Conservation (phyloP, 305 asterid species). For the Plantago lanceolata region DNA sequence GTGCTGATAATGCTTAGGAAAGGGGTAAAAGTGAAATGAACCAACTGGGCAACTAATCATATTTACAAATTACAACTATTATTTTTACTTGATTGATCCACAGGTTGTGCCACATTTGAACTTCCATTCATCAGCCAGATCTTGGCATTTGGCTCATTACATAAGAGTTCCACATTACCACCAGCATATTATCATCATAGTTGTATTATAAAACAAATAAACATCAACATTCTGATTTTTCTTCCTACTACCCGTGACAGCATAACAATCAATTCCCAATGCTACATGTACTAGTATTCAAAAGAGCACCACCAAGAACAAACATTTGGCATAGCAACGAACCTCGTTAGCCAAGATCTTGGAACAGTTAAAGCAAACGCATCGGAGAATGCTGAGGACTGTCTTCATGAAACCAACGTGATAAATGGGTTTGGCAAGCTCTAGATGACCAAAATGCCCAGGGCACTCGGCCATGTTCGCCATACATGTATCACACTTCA, state of each 20-base stretch:
- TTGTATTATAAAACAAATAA: too few species aligned
- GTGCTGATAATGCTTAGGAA: too few species aligned
- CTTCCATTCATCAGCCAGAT: too few species aligned
- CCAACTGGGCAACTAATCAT: too few species aligned
- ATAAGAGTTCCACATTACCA: not conserved
- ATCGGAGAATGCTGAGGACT: slow-evolving; percentile 75
- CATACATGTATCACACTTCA: slow-evolving; percentile 98
- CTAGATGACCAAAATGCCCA: slow-evolving; percentile 96
- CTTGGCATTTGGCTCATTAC: not conserved
- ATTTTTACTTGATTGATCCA: too few species aligned
- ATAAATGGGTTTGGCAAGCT: slow-evolving; percentile 98
- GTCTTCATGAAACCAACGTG: slow-evolving; percentile 91
- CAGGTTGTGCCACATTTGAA: too few species aligned
- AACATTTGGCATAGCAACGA: not conserved
- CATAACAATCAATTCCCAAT: not conserved
- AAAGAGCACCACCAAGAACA: not conserved
- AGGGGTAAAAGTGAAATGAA: too few species aligned
- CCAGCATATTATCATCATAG: not conserved
- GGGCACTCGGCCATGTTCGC: slow-evolving; percentile 97
- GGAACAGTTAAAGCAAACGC: slow-evolving; percentile 96
- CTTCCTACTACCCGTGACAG: not conserved
- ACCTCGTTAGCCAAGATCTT: slow-evolving; percentile 91
- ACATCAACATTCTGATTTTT: not conserved
- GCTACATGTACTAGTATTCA: not conserved
- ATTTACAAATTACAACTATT: too few species aligned